A percentile compares a stretch with the other conserved stretches of the same genome.
These are phyloP conservation scores for Phyllosticta citrichinensis DNA, from an alignment of 2,329 filamentous ascomycete genomes.

Conservation along the genomic window DNA sequence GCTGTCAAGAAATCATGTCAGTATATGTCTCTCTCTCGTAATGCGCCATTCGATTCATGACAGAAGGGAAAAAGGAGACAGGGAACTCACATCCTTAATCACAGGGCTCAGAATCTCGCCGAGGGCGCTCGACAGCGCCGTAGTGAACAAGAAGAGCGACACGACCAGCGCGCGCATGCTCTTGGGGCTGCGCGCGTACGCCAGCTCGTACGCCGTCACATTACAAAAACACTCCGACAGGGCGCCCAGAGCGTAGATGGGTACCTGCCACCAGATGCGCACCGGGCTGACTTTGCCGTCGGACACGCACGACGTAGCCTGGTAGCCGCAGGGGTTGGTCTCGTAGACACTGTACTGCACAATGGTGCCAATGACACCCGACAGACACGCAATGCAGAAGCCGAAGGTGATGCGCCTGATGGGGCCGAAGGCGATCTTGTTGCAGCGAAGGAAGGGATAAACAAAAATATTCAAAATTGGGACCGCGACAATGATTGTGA, in stretches of 20 bases:
- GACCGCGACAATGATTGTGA: slow-evolving; percentile 38
- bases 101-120: slow-evolving; percentile 6
- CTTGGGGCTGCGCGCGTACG: slow-evolving; percentile 33
- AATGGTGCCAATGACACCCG: slow-evolving; percentile 30
- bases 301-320: slow-evolving; percentile 28
- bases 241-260: slow-evolving; percentile 28
- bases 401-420: slow-evolving; percentile 43
- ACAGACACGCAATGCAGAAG: slow-evolving; percentile 39
- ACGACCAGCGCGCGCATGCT: slow-evolving; percentile 35
- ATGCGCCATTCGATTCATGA: no score
- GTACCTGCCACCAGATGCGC: slow-evolving; percentile 35
- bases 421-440: slow-evolving; percentile 38
- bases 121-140: slow-evolving; percentile 5
- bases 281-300: slow-evolving; percentile 28
- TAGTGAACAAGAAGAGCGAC: slow-evolving; percentile 32
- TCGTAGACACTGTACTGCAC: slow-evolving; percentile 39
- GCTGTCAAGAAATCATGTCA: not conserved
- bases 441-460: slow-evolving; percentile 36
- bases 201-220: slow-evolving; percentile 36
- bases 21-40: not conserved
- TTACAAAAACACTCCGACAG: slow-evolving; percentile 33
- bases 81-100: slow-evolving; percentile 1
- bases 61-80: not conserved
- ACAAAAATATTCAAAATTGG: slow-evolving; percentile 40
- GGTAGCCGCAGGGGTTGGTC: slow-evolving; percentile 34